These are phyloP conservation scores for Dioszegia crocea DNA, from an alignment of 768 basidiomycete genomes.

Conservation along the genomic window DNA sequence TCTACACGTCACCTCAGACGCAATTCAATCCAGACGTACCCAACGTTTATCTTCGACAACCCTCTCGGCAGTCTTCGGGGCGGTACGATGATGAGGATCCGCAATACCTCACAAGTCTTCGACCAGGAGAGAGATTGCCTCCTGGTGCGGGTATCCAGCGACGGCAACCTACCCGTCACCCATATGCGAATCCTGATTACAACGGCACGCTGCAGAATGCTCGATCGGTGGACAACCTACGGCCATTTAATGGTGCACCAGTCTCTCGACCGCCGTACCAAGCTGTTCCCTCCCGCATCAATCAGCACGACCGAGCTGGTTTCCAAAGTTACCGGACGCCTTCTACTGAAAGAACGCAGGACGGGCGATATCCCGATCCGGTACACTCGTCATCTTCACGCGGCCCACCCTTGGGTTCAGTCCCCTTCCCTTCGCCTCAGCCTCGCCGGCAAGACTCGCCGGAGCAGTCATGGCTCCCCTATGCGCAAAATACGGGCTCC, in stretches of 20 bases:
- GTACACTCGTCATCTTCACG: constrained; percentile 12
- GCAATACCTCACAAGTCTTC: constrained; percentile 1
- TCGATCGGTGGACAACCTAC: constrained; percentile 39
- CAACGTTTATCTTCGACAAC: constrained; percentile 18
- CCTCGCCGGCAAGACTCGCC: constrained; percentile 9
- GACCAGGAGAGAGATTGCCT: neutral
- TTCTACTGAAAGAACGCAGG: constrained; percentile 26
- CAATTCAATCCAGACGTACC: constrained; percentile 26
- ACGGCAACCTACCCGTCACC: constrained; percentile 6
- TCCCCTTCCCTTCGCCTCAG: constrained; percentile 38
- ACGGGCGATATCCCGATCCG: constrained; percentile 38
- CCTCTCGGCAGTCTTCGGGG: constrained; percentile 17
- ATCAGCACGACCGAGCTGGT: constrained; percentile 8
- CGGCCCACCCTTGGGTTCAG: constrained; percentile 11
- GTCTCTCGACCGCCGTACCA: constrained; percentile 25
- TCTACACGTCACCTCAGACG: constrained; percentile 30
- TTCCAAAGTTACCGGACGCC: constrained; percentile 17
- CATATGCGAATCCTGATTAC: neutral
- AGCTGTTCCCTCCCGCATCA: constrained; percentile 18
- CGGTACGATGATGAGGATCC: constrained; percentile 21
- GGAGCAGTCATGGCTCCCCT: constrained; percentile 5
- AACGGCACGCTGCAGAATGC: constrained; percentile 19
- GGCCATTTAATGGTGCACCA: constrained; percentile 14
- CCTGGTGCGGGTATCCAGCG: constrained; percentile 10
- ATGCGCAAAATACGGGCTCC: neutral